Base-by-base conservation (phyloP, 345 rosid species). In the Euphorbia peplus region DNA sequence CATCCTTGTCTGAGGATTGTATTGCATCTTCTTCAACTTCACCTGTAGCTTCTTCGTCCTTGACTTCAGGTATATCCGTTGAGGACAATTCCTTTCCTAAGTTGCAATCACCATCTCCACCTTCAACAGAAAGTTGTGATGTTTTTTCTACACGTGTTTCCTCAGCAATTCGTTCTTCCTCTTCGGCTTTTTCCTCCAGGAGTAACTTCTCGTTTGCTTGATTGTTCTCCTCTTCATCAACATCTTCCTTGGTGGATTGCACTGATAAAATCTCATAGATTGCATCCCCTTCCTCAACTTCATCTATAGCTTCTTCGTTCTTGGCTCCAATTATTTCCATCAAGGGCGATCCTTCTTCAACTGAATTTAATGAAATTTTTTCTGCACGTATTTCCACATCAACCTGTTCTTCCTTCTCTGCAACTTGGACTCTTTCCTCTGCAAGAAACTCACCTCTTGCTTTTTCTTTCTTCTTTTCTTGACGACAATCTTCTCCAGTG, bases 301-400 rank as follows among this genome's bases (percentile, higher is more conserved):
- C 55, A 50, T 54, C 63, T 50, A 7, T 22, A 12, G 63, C 39
- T 58, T 66, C 54, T 55, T 29, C 56, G 50, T 24, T 32, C 61
- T 24, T 14, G 10, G 58, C 32, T 47, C 52, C 55, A 13, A 12
- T 26, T 18, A 8, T 46, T 56, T 41, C 44, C 25, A 29, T 54
- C 14, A 19, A 21, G 18, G 46, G 16, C 39, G 51, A 55, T 4
- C 22, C 70, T 47, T 50, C 63, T 28, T 64, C 67, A 13, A 48
- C 48, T 26, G 68, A 73, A 57, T 66, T 51, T 15, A 25, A 46
- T 30, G 67, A 63, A 55, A 26, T 60, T 2, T n/a, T 50, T 22
- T 66, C 59, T 8, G 24, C 35, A 30, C 12, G 18, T 26, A 15
- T 19, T 47, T 55, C 35, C 30, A 26, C 19, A 32, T 29, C 57